phyloP scores from a whole-genome alignment of 306 rosid genomes.

The Alnus rubra region DNA sequence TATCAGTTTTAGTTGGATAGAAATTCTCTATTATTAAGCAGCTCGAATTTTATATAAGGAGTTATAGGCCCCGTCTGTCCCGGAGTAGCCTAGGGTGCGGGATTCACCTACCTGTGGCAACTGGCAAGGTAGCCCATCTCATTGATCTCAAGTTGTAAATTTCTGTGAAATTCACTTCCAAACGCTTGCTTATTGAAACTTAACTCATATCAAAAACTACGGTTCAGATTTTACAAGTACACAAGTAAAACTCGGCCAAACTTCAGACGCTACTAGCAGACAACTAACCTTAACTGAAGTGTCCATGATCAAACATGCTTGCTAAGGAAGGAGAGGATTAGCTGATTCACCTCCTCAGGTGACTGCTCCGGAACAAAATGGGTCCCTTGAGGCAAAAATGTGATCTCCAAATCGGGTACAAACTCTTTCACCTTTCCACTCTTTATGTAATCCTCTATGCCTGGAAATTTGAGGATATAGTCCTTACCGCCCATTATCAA shows the following conservation, averaged over 20 bases:
- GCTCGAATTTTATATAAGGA: no score
- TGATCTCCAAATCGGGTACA: conserved; percentile 60
- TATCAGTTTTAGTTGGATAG: no score
- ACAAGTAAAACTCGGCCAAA: not conserved
- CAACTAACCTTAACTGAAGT: not conserved
- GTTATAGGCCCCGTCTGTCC: no score
- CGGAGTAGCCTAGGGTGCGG: no score
- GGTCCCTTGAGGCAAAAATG: conserved; percentile 68
- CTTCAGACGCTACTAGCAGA: not conserved
- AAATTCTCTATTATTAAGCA: no score
- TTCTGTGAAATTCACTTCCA: no score
- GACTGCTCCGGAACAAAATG: conserved; percentile 88
- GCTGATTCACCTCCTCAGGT: conserved; percentile 68
- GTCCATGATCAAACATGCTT: conserved; percentile 47
- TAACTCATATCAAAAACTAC: conserved; percentile 11
- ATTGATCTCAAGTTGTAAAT: no score
- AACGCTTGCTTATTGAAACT: conserved; percentile 19
- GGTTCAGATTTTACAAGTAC: not conserved
- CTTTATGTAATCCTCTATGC: conserved; percentile 56
- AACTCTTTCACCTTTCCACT: conserved; percentile 51
- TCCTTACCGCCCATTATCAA: conserved; percentile 70
- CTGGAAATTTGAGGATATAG: conserved; percentile 61
- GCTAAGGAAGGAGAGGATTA: conserved; percentile 56
- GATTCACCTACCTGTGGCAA: no score
- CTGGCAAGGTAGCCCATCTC: no score